Evolutionary conservation across 2,329 filamentous ascomycete species (phyloP).

Genomic region (Incumbomyces lentus): DNA sequence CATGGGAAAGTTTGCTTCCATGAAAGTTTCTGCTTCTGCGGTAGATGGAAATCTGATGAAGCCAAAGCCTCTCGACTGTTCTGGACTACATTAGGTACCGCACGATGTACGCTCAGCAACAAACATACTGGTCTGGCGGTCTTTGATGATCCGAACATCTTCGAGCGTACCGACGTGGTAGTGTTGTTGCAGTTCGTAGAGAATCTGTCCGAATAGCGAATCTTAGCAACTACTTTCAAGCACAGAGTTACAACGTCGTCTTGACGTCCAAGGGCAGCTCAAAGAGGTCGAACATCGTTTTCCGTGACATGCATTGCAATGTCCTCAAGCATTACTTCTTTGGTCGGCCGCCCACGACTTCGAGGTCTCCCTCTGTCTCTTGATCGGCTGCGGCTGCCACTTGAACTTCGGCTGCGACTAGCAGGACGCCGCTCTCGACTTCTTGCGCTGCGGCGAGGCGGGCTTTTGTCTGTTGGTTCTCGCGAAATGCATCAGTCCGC

Average conservation of each 20-base stretch:
- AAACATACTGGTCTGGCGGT: slow-evolving; percentile 45
- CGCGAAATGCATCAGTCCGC: slow-evolving; percentile 29
- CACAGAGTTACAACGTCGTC: slow-evolving; percentile 2
- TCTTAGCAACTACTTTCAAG: slow-evolving; percentile 15
- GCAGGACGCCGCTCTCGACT: slow-evolving; percentile 21
- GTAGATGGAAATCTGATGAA: slow-evolving; percentile 46
- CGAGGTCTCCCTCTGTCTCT: slow-evolving; percentile 29
- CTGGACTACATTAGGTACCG: slow-evolving; percentile 25
- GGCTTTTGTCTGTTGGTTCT: slow-evolving; percentile 20
- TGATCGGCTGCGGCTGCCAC: slow-evolving; percentile 23
- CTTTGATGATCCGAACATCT: slow-evolving; percentile 48
- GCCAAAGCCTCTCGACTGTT: slow-evolving; percentile 45
- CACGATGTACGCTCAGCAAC: neutral
- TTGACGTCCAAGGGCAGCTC: slow-evolving; percentile 18
- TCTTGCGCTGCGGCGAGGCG: slow-evolving; percentile 20
- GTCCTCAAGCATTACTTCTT: slow-evolving; percentile 42
- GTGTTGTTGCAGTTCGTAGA: slow-evolving; percentile 43
- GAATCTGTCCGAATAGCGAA: slow-evolving; percentile 38
- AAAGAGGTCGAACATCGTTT: slow-evolving; percentile 39
- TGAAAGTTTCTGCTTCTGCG: slow-evolving; percentile 41
- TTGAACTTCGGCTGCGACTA: slow-evolving; percentile 26
- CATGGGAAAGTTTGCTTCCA: slow-evolving; percentile 42
- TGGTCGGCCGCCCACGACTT: slow-evolving; percentile 34
- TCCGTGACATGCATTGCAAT: slow-evolving; percentile 39
- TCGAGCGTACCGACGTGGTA: slow-evolving; percentile 44